Base-by-base conservation (phyloP, 1,284 basidiomycete genomes). In the Flammula alnicola region DNA sequence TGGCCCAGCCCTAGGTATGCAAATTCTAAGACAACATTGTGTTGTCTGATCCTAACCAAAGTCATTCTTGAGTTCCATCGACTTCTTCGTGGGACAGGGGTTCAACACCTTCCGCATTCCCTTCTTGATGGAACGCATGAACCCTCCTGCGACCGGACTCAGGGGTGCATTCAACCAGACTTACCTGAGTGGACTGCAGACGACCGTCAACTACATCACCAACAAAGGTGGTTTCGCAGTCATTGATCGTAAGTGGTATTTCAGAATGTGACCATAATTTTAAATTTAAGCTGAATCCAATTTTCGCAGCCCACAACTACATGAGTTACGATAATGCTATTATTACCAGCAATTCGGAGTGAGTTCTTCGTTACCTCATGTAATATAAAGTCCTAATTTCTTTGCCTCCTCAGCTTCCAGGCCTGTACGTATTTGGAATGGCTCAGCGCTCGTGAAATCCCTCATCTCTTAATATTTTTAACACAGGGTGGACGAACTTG, bases 81-180 rank as follows among this genome's bases (percentile, higher is more conserved):
- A 49, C 33, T 49, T 29, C 47, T 84, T 86, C 64, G 65, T 80
- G 37, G 63, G 60, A 19, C 65, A 78, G 59, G 82, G 81, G 19
- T 78, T 84, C 71, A 85, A 85, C 67, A 75, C 78, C 14, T 84
- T 84, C 80, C 81, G 82, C 54, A 65, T 84, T 56, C 76, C 81
- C 8, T 81, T 84, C 78, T 61, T 74, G 53, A 70, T 80, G 66
- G 83, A 85, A 61, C 79, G 83, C 46, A 54, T 85, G 42, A 73
- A 63, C 49, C 78, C 81, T 27, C 77, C 76, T 42, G 54, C 78
- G 1, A 74, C 57, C 23, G 82, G 82, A 7, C 64, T 85, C 33
- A 76, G 77, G 42, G 81, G 81, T 16, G 49, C 77, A 17, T 80
- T 83, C 62, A 67, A 82, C 57, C 49, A 66, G 27, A 74, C 78